phyloP scores from a whole-genome alignment of 441 rosid genomes.

The Adansonia grandidieri region DNA sequence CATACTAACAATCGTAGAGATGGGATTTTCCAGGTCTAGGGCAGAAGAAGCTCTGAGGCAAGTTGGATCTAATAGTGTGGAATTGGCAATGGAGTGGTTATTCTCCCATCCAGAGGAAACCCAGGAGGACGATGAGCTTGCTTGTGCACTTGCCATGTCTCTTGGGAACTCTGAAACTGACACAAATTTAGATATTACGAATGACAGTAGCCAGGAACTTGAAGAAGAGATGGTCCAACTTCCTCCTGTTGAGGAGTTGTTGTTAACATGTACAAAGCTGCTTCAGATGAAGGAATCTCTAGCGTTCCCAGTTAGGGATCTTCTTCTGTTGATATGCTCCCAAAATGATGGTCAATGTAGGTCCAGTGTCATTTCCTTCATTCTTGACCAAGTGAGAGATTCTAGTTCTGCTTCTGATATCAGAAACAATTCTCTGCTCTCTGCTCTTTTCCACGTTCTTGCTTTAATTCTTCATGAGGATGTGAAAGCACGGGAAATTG shows the following conservation, averaged over 20 bases:
- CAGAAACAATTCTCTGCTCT: slow-evolving; percentile 58
- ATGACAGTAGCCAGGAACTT: slow-evolving; percentile 50
- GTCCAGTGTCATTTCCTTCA: slow-evolving; percentile 73
- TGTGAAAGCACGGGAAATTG: slow-evolving; percentile 79
- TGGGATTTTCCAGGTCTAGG: slow-evolving; percentile 95
- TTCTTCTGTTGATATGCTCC: slow-evolving; percentile 83
- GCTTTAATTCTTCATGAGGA: slow-evolving; percentile 95
- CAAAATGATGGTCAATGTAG: slow-evolving; percentile 90
- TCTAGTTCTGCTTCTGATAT: slow-evolving; percentile 57
- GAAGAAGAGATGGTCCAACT: slow-evolving; percentile 85
- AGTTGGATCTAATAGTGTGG: slow-evolving; percentile 93
- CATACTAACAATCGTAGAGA: slow-evolving; percentile 91
- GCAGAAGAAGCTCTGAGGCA: slow-evolving; percentile 99
- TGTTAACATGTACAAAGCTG: slow-evolving; percentile 85
- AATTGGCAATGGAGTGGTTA: slow-evolving; percentile 98
- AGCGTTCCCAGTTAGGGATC: slow-evolving; percentile 91
- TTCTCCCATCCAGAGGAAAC: slow-evolving; percentile 92
- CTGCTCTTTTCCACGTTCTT: slow-evolving; percentile 85
- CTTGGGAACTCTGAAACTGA: slow-evolving; percentile 90
- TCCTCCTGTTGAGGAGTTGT: slow-evolving; percentile 89
- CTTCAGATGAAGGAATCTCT: slow-evolving; percentile 90
- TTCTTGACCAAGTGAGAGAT: slow-evolving; percentile 75
- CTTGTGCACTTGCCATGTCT: slow-evolving; percentile 99
- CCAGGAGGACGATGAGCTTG: slow-evolving; percentile 98
- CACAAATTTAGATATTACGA: slow-evolving; percentile 61